These are phyloP conservation scores for Tinospora cordifolia DNA, from an alignment of 164 flowering plant genomes.

Conservation along the genomic window DNA sequence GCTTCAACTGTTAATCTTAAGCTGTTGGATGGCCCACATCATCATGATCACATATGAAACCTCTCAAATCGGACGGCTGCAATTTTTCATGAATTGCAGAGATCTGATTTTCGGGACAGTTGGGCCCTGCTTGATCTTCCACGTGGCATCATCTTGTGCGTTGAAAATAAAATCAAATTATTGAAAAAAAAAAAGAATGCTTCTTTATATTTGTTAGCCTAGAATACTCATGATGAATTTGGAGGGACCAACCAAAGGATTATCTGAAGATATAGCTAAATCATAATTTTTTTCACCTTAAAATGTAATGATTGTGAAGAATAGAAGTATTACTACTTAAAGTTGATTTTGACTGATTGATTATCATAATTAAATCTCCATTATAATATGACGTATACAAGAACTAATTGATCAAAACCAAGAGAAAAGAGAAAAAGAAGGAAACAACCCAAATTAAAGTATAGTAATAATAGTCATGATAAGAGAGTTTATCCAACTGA, in stretches of 20 bases:
- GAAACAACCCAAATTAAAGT: background rate
- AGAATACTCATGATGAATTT: background rate
- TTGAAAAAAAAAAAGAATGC: background rate
- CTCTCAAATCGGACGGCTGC: background rate
- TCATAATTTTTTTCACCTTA: background rate
- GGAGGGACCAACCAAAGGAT: background rate
- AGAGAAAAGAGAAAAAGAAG: background rate
- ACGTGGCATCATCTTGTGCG: background rate
- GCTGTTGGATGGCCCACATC: background rate
- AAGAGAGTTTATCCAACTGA: background rate
- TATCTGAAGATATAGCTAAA: background rate
- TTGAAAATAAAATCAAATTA: background rate
- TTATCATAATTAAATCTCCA: conserved; percentile 2
- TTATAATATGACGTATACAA: background rate
- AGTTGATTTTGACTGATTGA: background rate
- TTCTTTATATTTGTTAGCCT: background rate
- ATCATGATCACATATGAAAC: background rate
- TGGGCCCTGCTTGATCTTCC: background rate
- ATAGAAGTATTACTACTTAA: background rate
- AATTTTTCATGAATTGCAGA: background rate
- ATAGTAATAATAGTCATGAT: too few species aligned
- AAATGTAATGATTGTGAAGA: conserved; percentile 1
- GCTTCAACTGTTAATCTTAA: background rate
- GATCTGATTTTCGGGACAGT: background rate
- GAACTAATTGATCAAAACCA: background rate